These are phyloP conservation scores for Phlebiopsis flavidoalba DNA, from an alignment of 768 basidiomycete genomes.

Conservation along the genomic window DNA sequence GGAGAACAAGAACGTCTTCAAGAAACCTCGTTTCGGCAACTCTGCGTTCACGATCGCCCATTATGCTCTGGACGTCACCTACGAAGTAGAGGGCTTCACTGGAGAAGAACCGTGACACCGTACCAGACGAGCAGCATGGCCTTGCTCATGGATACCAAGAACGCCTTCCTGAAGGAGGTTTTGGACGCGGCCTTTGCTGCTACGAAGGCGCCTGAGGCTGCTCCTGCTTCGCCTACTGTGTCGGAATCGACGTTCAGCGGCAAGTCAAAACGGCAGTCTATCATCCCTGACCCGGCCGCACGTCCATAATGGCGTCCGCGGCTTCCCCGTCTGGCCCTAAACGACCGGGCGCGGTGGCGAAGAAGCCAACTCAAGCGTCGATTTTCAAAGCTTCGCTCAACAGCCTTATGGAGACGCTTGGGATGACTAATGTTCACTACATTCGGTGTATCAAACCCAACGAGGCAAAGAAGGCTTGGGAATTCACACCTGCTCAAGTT, in stretches of 20 bases:
- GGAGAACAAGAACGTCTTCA: conserved; percentile 84
- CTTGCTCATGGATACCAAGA: conserved; percentile 80
- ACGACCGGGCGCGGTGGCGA: conserved; percentile 63
- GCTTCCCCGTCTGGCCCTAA: conserved; percentile 41
- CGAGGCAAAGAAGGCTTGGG: conserved; percentile 94
- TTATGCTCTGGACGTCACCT: conserved; percentile 97
- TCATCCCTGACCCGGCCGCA: conserved; percentile 88
- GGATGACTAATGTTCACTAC: conserved; percentile 97
- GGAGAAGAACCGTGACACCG: conserved; percentile 98
- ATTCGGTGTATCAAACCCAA: conserved; percentile 99
- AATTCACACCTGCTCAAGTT: conserved; percentile 93
- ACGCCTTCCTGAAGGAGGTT: conserved; percentile 91
- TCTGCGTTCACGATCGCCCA: conserved; percentile 97
- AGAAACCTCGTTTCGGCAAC: conserved; percentile 98
- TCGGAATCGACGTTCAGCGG: conserved; percentile 70
- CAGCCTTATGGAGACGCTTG: conserved; percentile 94
- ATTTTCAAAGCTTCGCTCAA: conserved; percentile 97
- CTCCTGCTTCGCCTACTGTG: conserved; percentile 68
- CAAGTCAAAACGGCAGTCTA: conserved; percentile 73
- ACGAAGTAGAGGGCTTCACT: conserved; percentile 97
- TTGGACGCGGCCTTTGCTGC: conserved; percentile 84
- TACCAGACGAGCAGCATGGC: conserved; percentile 97
- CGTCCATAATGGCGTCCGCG: conserved; percentile 54
- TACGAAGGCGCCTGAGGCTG: conserved; percentile 60
- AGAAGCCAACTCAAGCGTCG: conserved; percentile 94